These are phyloP conservation scores for Ophiostoma piceae DNA, from an alignment of 2,329 filamentous ascomycete genomes.

Conservation along the genomic window DNA sequence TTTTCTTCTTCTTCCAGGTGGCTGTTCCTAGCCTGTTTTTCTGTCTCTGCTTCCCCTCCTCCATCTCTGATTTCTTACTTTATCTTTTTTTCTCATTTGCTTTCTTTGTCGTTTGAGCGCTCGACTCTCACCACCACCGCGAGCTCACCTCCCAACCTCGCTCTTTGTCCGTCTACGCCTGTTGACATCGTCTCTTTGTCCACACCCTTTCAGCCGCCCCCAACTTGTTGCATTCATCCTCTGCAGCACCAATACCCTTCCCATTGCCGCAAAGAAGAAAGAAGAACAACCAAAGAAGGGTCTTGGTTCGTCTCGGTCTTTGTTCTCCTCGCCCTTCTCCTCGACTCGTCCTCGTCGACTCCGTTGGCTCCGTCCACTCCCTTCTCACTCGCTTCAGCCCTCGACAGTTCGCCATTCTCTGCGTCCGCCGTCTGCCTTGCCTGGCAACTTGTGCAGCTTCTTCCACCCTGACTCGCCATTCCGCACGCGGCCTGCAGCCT, in stretches of 20 bases:
- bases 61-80: neutral
- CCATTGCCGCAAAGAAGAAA: neutral
- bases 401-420: neutral
- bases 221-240: slow-evolving; percentile 10
- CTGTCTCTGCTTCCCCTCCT: slow-evolving; percentile 4
- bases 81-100: no score
- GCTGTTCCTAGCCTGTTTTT: neutral
- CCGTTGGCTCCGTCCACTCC: neutral
- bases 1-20: slow-evolving; percentile 15
- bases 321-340: neutral
- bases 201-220: slow-evolving; percentile 5
- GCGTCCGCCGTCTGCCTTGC: neutral
- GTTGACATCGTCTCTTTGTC: neutral
- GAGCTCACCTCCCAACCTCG: neutral
- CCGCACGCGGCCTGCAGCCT: neutral
- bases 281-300: neutral
- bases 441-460: neutral
- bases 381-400: neutral
- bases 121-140: neutral
- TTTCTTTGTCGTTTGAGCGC: neutral
- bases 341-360: neutral
- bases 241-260: neutral
- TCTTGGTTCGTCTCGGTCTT: neutral
- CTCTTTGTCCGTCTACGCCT: neutral
- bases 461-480: neutral